Percentiles rank a stretch among this genome's conserved stretches.
These are phyloP conservation scores for Trametopsis cervina DNA, from an alignment of 768 basidiomycete species.

Conservation along the genomic window DNA sequence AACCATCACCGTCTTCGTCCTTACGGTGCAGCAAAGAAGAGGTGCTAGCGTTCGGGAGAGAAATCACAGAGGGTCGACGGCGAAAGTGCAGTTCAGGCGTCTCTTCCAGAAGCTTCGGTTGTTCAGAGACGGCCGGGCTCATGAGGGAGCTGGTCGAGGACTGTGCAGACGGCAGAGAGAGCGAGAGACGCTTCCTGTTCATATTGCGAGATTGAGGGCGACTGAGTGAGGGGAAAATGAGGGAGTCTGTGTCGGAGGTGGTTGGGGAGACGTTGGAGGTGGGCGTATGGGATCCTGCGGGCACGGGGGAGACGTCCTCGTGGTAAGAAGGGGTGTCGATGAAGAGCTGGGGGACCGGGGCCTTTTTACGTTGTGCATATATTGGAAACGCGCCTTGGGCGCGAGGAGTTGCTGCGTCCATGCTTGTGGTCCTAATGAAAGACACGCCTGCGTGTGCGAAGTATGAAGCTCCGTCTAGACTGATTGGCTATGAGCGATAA, in stretches of 20 bases:
- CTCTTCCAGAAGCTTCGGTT: slow-evolving; percentile 27
- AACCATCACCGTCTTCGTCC: slow-evolving; percentile 45
- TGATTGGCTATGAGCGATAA: no score
- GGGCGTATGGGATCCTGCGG: slow-evolving; percentile 35
- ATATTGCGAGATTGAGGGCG: slow-evolving; percentile 53
- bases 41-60: slow-evolving; percentile 52
- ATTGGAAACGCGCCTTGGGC: slow-evolving; percentile 22
- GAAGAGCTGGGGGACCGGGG: slow-evolving; percentile 49
- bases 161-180: slow-evolving; percentile 56
- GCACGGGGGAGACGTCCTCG: slow-evolving; percentile 43
- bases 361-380: slow-evolving; percentile 39
- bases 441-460: slow-evolving; percentile 40
- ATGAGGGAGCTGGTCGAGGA: slow-evolving; percentile 50
- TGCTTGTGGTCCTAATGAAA: slow-evolving; percentile 19
- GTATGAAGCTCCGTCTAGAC: not conserved
- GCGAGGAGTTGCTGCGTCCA: slow-evolving; percentile 28
- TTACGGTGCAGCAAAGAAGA: slow-evolving; percentile 56
- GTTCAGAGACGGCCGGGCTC: slow-evolving; percentile 27
- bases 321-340: slow-evolving; percentile 45
- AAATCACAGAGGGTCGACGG: slow-evolving; percentile 66
- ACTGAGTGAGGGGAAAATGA: slow-evolving; percentile 34
- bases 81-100: slow-evolving; percentile 24
- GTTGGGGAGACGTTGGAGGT: slow-evolving; percentile 47
- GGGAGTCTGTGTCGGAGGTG: slow-evolving; percentile 44
- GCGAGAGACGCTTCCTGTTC: slow-evolving; percentile 56